A percentile compares a stretch with the other conserved stretches of the same genome.
Conservation (phyloP, 495 filamentous ascomycete species). For the Trichoderma reesei region DNA sequence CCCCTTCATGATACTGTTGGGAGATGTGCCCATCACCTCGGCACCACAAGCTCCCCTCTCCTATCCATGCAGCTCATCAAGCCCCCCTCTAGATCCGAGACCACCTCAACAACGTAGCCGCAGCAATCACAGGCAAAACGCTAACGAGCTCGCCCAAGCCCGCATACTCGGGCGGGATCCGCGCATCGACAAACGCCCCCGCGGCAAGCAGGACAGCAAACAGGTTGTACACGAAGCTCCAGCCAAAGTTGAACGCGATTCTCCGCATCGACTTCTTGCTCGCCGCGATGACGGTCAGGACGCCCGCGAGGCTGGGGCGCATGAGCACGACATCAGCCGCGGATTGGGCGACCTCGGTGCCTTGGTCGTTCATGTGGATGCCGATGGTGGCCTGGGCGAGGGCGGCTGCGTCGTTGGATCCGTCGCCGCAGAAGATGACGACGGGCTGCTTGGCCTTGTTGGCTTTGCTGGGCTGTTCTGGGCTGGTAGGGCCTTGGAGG, state of each 20-base stretch:
- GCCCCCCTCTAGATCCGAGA: constrained; percentile 19
- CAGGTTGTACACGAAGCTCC: constrained; percentile 65
- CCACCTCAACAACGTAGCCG: constrained; percentile 33
- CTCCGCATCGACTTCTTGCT: constrained; percentile 44
- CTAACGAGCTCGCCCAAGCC: constrained; percentile 71
- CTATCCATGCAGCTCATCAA: background rate
- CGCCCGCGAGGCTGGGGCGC: constrained; percentile 42
- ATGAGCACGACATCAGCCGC: constrained; percentile 65
- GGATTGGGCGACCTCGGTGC: constrained; percentile 53
- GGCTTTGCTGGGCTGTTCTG: background rate
- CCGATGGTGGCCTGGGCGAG: constrained; percentile 66
- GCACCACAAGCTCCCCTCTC: too few species aligned
- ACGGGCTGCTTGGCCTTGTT: constrained; percentile 17
- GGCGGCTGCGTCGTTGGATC: constrained; percentile 71
- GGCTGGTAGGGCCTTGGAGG: constrained; percentile 9
- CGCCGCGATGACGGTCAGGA: constrained; percentile 50
- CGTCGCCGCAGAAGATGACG: constrained; percentile 67
- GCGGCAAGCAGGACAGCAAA: constrained; percentile 62
- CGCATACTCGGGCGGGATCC: constrained; percentile 65
- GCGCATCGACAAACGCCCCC: constrained; percentile 52
- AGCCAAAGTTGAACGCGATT: constrained; percentile 62
- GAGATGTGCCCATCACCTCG: too few species aligned
- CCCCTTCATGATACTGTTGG: too few species aligned
- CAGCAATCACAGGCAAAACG: constrained; percentile 60
- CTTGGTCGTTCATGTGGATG: constrained; percentile 49